These are phyloP conservation scores for Monosporascus sp. DNA, from an alignment of 2,329 filamentous ascomycete genomes.

Conservation along the genomic window DNA sequence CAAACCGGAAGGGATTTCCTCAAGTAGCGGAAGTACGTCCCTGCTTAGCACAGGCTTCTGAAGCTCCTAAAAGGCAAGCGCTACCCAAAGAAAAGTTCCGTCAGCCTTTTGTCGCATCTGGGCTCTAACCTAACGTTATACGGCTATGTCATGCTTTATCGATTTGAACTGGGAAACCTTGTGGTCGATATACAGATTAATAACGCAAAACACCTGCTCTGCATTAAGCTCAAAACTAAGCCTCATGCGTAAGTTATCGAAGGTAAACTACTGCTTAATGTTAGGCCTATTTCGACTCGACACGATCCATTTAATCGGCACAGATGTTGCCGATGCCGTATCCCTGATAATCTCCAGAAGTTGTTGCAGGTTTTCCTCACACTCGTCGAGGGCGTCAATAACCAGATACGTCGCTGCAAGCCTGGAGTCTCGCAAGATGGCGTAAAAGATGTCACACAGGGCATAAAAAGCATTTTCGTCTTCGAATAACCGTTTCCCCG, in stretches of 20 bases:
- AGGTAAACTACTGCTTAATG: constrained; percentile 29
- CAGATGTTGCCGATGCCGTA: constrained; percentile 12
- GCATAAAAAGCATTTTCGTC: constrained; percentile 33
- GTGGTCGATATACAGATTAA: constrained; percentile 30
- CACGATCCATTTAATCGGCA: constrained; percentile 35
- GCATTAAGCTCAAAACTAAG: constrained; percentile 32
- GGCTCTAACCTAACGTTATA: not conserved
- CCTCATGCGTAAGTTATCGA: not conserved
- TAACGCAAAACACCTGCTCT: constrained; percentile 28
- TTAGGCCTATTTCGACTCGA: constrained; percentile 36
- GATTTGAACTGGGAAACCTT: constrained; percentile 21
- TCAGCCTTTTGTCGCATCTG: constrained; percentile 22
- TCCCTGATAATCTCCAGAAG: constrained; percentile 32
- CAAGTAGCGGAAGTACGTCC: constrained; percentile 3
- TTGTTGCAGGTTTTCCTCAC: constrained; percentile 17
- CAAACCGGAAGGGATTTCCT: constrained; percentile 29
- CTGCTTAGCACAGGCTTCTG: constrained; percentile 5
- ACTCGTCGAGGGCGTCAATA: constrained; percentile 45
- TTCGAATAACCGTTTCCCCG: constrained; percentile 28
- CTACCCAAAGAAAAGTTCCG: constrained; percentile 41
- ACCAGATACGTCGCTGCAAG: constrained; percentile 29
- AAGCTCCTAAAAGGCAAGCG: constrained; percentile 32
- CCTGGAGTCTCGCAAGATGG: constrained; percentile 19
- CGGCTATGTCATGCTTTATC: not conserved
- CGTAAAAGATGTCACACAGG: constrained; percentile 21